These are phyloP conservation scores for Colletotrichum tofieldiae DNA, from an alignment of 2,329 filamentous ascomycete species.

Conservation along the genomic window DNA sequence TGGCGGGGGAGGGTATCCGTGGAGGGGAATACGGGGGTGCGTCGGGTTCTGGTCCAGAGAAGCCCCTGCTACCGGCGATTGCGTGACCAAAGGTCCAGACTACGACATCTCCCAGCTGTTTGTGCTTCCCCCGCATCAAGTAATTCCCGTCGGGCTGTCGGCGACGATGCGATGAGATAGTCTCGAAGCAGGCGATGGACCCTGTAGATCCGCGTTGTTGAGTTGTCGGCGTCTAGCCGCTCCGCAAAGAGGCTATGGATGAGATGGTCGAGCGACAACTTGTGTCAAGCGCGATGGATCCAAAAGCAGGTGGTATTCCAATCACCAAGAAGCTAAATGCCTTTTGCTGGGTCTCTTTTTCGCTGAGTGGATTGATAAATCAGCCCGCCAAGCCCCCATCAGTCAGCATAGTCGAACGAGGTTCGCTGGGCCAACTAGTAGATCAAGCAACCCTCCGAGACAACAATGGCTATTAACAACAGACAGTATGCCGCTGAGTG, in stretches of 20 bases:
- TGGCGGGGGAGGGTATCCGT: slow-evolving; percentile 10
- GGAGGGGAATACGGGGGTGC: not conserved
- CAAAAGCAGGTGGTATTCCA: not conserved
- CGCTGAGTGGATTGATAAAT: not conserved
- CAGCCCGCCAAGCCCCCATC: not conserved
- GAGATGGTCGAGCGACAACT: not conserved
- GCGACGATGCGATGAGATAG: slow-evolving; percentile 18
- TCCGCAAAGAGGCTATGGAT: not conserved
- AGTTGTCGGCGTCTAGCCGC: not conserved
- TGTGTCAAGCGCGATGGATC: not conserved
- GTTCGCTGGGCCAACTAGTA: not conserved
- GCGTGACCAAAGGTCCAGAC: slow-evolving; percentile 38
- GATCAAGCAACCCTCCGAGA: not conserved
- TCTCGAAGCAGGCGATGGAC: not conserved
- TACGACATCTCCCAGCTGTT: slow-evolving; percentile 30
- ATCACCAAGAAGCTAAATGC: not conserved
- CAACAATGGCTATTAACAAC: not conserved
- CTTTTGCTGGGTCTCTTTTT: not conserved
- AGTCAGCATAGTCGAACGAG: not conserved
- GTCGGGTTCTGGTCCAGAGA: slow-evolving; percentile 16
- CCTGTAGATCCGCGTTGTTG: not conserved
- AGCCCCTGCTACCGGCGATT: slow-evolving; percentile 34
- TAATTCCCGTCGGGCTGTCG: slow-evolving; percentile 32
- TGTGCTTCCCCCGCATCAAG: slow-evolving; percentile 8
- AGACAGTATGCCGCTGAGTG: not conserved